Evolutionary conservation across 768 basidiomycete genomes (phyloP).

Genomic region (Trametes cubensis): DNA sequence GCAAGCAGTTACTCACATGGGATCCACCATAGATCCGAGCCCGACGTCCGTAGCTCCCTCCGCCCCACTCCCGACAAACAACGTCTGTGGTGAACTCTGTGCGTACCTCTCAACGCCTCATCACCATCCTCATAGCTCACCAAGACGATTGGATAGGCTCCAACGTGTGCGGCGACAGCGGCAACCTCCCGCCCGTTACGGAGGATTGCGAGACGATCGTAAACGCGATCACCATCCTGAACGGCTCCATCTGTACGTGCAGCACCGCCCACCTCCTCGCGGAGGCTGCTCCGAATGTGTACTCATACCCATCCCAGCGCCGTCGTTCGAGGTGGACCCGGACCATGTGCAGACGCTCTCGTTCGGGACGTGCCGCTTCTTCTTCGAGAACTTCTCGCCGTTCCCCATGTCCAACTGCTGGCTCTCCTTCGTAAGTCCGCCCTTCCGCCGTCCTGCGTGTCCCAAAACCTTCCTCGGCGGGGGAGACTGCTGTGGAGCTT

Average conservation of each 20-base stretch:
- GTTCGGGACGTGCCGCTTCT: conserved; percentile 31
- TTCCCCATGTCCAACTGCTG: conserved; percentile 24
- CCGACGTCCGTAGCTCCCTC: conserved; percentile 4
- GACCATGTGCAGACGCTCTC: conserved; percentile 23
- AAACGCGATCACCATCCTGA: conserved; percentile 25
- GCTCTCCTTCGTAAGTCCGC: conserved; percentile 20
- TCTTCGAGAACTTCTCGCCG: conserved; percentile 28
- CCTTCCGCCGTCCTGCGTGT: background rate
- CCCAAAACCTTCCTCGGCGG: background rate
- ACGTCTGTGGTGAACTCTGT: conserved; percentile 26
- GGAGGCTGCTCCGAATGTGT: background rate
- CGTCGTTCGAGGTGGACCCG: conserved; percentile 23
- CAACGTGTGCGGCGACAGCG: conserved; percentile 19
- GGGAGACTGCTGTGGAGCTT: background rate
- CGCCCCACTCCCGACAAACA: background rate
- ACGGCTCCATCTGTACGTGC: conserved; percentile 20
- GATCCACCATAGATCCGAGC: too few relatives aligned
- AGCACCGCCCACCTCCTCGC: background rate
- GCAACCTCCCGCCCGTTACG: conserved; percentile 21
- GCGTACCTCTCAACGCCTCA: background rate
- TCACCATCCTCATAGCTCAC: too few relatives aligned
- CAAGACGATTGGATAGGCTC: conserved; percentile 13
- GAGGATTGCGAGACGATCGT: conserved; percentile 24
- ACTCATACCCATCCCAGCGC: background rate
- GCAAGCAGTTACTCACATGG: too few relatives aligned